Evolutionary conservation across 179 eudicot species (phyloP).

Genomic region (Silene noctiflora): DNA sequence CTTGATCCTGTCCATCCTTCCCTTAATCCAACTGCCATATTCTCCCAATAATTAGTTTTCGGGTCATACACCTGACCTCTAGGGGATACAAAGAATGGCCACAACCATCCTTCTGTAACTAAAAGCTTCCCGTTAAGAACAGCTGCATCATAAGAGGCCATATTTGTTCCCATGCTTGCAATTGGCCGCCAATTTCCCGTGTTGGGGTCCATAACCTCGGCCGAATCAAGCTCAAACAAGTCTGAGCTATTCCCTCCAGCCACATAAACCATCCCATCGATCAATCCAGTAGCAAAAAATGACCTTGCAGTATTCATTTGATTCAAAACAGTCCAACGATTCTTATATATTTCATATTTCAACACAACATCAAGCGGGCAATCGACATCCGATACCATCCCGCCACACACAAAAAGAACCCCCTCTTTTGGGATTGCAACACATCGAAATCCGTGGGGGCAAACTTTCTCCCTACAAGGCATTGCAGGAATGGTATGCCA

Average conservation of each 20-base stretch:
- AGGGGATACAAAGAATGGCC: slow-evolving; percentile 90
- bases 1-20: slow-evolving; percentile 99
- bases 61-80: slow-evolving; percentile 91
- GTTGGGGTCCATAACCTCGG: slow-evolving; percentile 66
- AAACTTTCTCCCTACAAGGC: slow-evolving; percentile 78
- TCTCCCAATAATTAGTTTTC: slow-evolving; percentile 62
- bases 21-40: slow-evolving; percentile 71
- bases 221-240: slow-evolving; percentile 73
- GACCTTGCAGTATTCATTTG: slow-evolving; percentile 79
- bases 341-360: slow-evolving; percentile 64
- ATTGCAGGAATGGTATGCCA: slow-evolving; percentile 89
- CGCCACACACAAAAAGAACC: slow-evolving; percentile 72
- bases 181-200: slow-evolving; percentile 59
- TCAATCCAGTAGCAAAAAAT: slow-evolving; percentile 76
- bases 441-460: slow-evolving; percentile 76
- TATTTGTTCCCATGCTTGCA: slow-evolving; percentile 64
- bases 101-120: slow-evolving; percentile 94
- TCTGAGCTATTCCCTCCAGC: slow-evolving; percentile 83
- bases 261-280: slow-evolving; percentile 79
- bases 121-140: slow-evolving; percentile 82
- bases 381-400: slow-evolving; percentile 67
- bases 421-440: slow-evolving; percentile 64
- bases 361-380: slow-evolving; percentile 79
- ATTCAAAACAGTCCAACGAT: slow-evolving; percentile 83
- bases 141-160: slow-evolving; percentile 86